Evolutionary conservation across 441 rosid species (phyloP), one percentile per base, ranked within the genome.

Genomic region (Erysimum cheiri): DNA sequence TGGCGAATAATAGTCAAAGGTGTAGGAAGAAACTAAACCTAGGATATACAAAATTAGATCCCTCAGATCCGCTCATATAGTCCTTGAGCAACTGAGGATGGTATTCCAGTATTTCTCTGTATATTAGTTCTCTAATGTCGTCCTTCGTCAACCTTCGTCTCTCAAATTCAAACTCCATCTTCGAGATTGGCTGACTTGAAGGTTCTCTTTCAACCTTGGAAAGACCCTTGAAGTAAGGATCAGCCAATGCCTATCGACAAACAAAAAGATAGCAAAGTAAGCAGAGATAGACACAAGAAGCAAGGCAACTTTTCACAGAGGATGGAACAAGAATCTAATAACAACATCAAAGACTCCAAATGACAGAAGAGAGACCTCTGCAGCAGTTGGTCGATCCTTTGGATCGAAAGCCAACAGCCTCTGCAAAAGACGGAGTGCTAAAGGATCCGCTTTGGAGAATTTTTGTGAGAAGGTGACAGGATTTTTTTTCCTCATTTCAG

Each of bases 31-130:
- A 53, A 62, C 60, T 37, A 8, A 52, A 93, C 99, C 99, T 96
- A 28, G 98, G 99, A 80, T 96, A 96, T 44, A 96, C 85, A 82
- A 93, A 96, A 82, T 75, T 88, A 31, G 92, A 80, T 80, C 96
- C 87, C 74, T 90, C 97, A 28, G 86, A 84, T 74, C 99, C 97
- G 67, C 83, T 88, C 69, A 90, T 56, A 63, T 89, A 90, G 76
- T 93, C 98, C 78, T 96, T 93, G 33, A 88, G 94, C 63, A 96
- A 81, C 83, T 93, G 96, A 40, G 99, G 99, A 78, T 96, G 97
- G 73, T 93, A 96, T 60, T 96, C 99, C 28, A 96, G 83, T 72
- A 91, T 91, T 82, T 96, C 99, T 28, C 94, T 82, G 73, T 89
- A 91, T 56, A 96, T 76, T 33, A 89, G 77, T 61, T 91, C 99